Conservation (phyloP, 352 stramenopile genomes). For the Thalassiosira exigua region DNA sequence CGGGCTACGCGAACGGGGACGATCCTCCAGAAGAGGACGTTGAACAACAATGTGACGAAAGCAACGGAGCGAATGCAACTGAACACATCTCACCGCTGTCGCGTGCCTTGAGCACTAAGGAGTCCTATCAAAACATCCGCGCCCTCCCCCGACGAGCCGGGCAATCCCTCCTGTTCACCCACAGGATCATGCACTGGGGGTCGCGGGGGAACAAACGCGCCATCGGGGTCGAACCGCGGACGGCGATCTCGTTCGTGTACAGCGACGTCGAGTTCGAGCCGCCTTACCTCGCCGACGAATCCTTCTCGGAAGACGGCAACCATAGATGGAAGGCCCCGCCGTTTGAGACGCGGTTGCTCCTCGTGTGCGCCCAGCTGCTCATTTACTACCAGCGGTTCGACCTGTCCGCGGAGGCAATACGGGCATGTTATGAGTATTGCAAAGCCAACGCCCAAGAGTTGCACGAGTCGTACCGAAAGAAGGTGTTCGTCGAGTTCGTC, state of each 20-base stretch:
- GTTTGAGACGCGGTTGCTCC: slow-evolving; percentile 68
- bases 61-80: slow-evolving; percentile 9
- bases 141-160: slow-evolving; percentile 61
- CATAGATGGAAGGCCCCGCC: slow-evolving; percentile 37
- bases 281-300: slow-evolving; percentile 49
- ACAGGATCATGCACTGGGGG: slow-evolving; percentile 81
- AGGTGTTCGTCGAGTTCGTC: slow-evolving; percentile 79
- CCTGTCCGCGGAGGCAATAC: slow-evolving; percentile 46
- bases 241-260: slow-evolving; percentile 78
- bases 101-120: slow-evolving; percentile 63
- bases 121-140: slow-evolving; percentile 78
- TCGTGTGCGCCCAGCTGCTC: slow-evolving; percentile 75
- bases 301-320: slow-evolving; percentile 2
- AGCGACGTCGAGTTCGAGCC: slow-evolving; percentile 69
- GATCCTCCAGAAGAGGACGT: slow-evolving; percentile 22
- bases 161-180: slow-evolving; percentile 71
- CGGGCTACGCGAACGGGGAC: slow-evolving; percentile 73
- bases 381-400: slow-evolving; percentile 82
- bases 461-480: slow-evolving; percentile 68
- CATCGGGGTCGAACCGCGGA: slow-evolving; percentile 38
- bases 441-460: slow-evolving; percentile 67
- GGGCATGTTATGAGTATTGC: slow-evolving; percentile 73
- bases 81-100: slow-evolving; percentile 38
- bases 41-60: slow-evolving; percentile 9
- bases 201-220: slow-evolving; percentile 50